Evolutionary conservation across 345 rosid species (phyloP), one percentile per base, ranked within the genome.

Genomic region (Theobroma cacao): DNA sequence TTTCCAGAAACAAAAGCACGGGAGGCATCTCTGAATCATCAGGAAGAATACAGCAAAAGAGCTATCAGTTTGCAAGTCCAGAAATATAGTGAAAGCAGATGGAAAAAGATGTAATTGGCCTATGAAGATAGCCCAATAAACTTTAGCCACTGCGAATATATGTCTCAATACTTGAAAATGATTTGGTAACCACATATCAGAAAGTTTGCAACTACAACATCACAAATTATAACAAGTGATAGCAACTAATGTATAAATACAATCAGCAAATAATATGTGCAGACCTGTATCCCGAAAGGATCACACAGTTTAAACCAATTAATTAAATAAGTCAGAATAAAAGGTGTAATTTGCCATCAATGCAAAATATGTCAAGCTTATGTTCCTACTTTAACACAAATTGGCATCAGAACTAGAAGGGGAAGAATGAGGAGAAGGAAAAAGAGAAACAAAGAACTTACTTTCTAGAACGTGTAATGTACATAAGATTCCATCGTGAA

Each of bases 1-100:
- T 95, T 95, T 68, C 98, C 98, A n/a, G 98, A 94, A 82, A 96
- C 91, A 81, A 94, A 94, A 61, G 97, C 97, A 63, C 95, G 97
- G 69, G 97, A 92, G 84, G 99, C 98, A 48, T 96, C 97, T 86
- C 97, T 92, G 86, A 64, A 59, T 34, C 34, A 81, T 62, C 72
- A 77, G 68, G 59, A 80, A 85, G 33, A 62, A 80, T 24, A 73
- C 43, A 79, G 31, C 14, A 64, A 74, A 76, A 74, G 5, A 75
- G 56, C 20, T 63, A 80, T 84, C 74, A 84, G 81, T 68, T 30
- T 60, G 52, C 64, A 48, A 60, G 34, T 64, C 38, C 5, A 18
- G 12, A 31, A 15, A 7, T 62, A 36, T 18, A 73, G 28, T 45
- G 59, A 80, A 75, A 75, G 61, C 28, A 15, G n/a, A 65, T 1